Conservation (phyloP, 495 filamentous ascomycete species). For the Lophiostoma macrostomum region DNA sequence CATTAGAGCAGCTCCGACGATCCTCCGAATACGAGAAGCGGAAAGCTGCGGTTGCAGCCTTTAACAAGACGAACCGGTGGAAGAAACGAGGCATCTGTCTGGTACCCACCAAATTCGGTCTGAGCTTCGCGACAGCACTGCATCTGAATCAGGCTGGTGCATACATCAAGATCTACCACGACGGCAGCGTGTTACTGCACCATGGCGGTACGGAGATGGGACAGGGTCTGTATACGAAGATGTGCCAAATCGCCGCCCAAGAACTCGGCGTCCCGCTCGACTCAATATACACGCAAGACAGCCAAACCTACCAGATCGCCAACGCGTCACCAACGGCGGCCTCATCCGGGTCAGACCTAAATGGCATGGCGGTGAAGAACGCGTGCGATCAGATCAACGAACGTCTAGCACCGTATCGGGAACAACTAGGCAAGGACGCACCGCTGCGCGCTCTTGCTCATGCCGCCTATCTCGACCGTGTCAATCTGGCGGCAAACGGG, state of each 20-base stretch:
- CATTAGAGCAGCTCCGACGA: slow-evolving; percentile 37
- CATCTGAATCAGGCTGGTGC: slow-evolving; percentile 45
- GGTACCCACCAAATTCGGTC: slow-evolving; percentile 45
- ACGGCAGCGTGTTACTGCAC: slow-evolving; percentile 45
- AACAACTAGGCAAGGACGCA: slow-evolving; percentile 38
- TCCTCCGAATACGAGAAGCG: slow-evolving; percentile 41
- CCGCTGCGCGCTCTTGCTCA: slow-evolving; percentile 40
- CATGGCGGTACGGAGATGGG: slow-evolving; percentile 46
- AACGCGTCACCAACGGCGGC: slow-evolving; percentile 46
- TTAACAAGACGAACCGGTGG: slow-evolving; percentile 42
- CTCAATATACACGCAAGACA: slow-evolving; percentile 49
- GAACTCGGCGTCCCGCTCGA: slow-evolving; percentile 43
- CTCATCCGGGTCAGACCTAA: slow-evolving; percentile 44
- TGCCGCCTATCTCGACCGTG: slow-evolving; percentile 42
- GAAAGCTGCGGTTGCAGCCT: slow-evolving; percentile 37
- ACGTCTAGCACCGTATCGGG: slow-evolving; percentile 39
- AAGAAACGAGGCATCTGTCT: slow-evolving; percentile 45
- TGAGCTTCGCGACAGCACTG: slow-evolving; percentile 45
- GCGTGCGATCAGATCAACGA: slow-evolving; percentile 43
- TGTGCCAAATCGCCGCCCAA: slow-evolving; percentile 44
- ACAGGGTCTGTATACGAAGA: slow-evolving; percentile 45
- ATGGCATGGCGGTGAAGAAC: slow-evolving; percentile 46
- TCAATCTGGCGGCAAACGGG: slow-evolving; percentile 43
- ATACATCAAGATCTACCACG: slow-evolving; percentile 43
- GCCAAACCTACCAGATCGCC: slow-evolving; percentile 46